Evolutionary conservation across 1,284 basidiomycete species (phyloP).

Genomic region (Tranzscheliella williamsii): DNA sequence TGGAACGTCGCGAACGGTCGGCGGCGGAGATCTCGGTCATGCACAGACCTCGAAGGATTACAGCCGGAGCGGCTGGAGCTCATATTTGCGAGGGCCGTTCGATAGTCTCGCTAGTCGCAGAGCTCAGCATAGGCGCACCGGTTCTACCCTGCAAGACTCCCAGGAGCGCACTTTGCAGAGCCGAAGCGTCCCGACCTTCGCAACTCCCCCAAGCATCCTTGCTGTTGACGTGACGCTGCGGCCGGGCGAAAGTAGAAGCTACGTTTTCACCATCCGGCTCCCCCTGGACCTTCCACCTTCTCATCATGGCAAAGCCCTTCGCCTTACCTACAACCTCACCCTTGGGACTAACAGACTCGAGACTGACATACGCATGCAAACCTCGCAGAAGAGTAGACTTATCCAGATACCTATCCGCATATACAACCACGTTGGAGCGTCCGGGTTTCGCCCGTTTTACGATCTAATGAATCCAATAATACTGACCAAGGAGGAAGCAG

Average conservation of each 20-base stretch:
- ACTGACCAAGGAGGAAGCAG: conserved; percentile 57
- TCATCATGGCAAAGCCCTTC: conserved; percentile 78
- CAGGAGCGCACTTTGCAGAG: conserved; percentile 53
- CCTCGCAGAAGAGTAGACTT: conserved; percentile 69
- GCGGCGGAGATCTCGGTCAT: conserved; percentile 51
- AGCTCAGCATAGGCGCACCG: conserved; percentile 56
- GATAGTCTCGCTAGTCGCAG: conserved; percentile 7
- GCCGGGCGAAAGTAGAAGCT: conserved; percentile 79
- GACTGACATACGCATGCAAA: neutral
- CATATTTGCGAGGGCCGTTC: conserved; percentile 20
- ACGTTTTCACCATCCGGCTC: conserved; percentile 38
- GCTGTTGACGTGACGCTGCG: conserved; percentile 76
- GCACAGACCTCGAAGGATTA: conserved; percentile 13
- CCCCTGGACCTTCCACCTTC: conserved; percentile 82
- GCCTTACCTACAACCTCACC: conserved; percentile 84
- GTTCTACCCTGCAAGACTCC: conserved; percentile 70
- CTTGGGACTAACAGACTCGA: conserved; percentile 75
- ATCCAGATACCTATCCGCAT: conserved; percentile 86
- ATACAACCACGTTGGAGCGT: conserved; percentile 73
- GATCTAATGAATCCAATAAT: conserved; percentile 63
- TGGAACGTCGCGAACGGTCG: conserved; percentile 39
- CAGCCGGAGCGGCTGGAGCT: conserved; percentile 17
- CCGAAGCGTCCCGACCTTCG: conserved; percentile 74
- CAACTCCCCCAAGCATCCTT: conserved; percentile 79
- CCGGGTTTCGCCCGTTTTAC: conserved; percentile 61